A percentile compares a stretch with the other conserved stretches of the same genome.
Conservation (phyloP, 495 filamentous ascomycete species). For the Aspergillus egyptiacus region DNA sequence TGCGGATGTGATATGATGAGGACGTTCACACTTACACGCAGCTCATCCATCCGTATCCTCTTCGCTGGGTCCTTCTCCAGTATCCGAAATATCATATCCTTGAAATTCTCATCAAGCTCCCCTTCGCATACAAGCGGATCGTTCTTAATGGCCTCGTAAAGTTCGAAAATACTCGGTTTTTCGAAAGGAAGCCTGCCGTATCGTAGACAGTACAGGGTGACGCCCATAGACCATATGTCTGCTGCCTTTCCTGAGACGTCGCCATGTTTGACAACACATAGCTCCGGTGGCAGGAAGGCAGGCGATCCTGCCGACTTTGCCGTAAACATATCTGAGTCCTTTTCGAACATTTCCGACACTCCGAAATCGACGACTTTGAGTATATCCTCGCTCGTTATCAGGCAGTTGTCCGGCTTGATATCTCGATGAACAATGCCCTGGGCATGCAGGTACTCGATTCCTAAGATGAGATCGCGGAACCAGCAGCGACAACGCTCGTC, state of each 20-base stretch:
- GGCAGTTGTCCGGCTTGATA: slow-evolving; percentile 95
- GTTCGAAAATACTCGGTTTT: slow-evolving; percentile 66
- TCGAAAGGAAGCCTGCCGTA: slow-evolving; percentile 87
- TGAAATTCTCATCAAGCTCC: slow-evolving; percentile 52
- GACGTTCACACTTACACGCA: slow-evolving; percentile 72
- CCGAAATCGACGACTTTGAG: slow-evolving; percentile 98
- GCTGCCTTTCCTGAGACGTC: slow-evolving; percentile 83
- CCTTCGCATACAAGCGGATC: slow-evolving; percentile 46
- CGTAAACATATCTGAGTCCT: slow-evolving; percentile 80
- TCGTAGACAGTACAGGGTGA: slow-evolving; percentile 85
- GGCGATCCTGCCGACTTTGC: slow-evolving; percentile 93
- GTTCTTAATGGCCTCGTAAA: slow-evolving; percentile 81
- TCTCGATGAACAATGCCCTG: slow-evolving; percentile 95
- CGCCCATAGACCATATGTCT: slow-evolving; percentile 98
- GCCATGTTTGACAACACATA: slow-evolving; percentile 85
- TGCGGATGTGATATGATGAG: too few relatives aligned
- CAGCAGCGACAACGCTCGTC: slow-evolving; percentile 79
- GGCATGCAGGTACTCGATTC: slow-evolving; percentile 92
- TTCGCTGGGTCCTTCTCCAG: slow-evolving; percentile 72
- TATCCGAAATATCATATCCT: slow-evolving; percentile 60
- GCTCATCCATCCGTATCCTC: slow-evolving; percentile 71
- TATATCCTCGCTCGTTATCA: slow-evolving; percentile 83
- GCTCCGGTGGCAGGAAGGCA: slow-evolving; percentile 88
- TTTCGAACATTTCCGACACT: slow-evolving; percentile 97
- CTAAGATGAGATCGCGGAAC: slow-evolving; percentile 94